These are phyloP conservation scores for Mycena amicta DNA, from an alignment of 768 basidiomycete genomes.

Conservation along the genomic window DNA sequence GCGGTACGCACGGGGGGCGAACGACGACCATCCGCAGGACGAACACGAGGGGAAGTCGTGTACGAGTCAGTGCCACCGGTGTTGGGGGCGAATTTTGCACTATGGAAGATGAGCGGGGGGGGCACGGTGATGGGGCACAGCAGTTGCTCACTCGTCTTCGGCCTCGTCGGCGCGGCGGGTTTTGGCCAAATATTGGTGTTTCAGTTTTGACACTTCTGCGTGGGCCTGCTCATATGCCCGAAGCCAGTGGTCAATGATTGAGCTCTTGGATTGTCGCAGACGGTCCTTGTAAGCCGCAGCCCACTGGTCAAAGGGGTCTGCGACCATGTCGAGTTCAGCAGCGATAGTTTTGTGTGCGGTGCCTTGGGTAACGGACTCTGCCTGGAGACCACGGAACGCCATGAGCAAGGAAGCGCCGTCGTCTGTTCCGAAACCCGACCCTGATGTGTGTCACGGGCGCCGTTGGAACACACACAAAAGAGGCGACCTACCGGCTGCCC, in stretches of 20 bases:
- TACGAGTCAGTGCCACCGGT: slow-evolving; percentile 66
- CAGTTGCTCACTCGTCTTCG: slow-evolving; percentile 84
- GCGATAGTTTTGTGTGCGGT: slow-evolving; percentile 71
- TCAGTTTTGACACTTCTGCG: slow-evolving; percentile 70
- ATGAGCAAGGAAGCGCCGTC: slow-evolving; percentile 83
- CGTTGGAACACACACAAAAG: slow-evolving; percentile 1
- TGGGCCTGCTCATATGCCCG: slow-evolving; percentile 71
- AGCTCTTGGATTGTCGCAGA: slow-evolving; percentile 48
- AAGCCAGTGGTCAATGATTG: slow-evolving; percentile 67
- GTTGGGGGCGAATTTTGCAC: slow-evolving; percentile 87
- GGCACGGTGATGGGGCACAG: slow-evolving; percentile 17
- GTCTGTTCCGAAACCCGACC: slow-evolving; percentile 72
- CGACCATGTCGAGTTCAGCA: slow-evolving; percentile 76
- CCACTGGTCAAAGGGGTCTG: slow-evolving; percentile 83
- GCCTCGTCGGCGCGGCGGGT: slow-evolving; percentile 86
- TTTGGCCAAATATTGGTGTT: slow-evolving; percentile 76
- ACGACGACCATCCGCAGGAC: slow-evolving; percentile 57
- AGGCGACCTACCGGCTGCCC: slow-evolving; percentile 47
- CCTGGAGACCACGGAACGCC: slow-evolving; percentile 79
- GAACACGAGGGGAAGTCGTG: slow-evolving; percentile 75
- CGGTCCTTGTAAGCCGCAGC: slow-evolving; percentile 70
- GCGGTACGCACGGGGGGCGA: slow-evolving; percentile 62
- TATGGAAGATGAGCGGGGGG: slow-evolving; percentile 32
- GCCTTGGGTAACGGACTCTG: slow-evolving; percentile 73
- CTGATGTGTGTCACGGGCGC: slow-evolving; percentile 32